phyloP scores from a whole-genome alignment of 2,329 filamentous ascomycete species.

The Colletotrichum melonis region DNA sequence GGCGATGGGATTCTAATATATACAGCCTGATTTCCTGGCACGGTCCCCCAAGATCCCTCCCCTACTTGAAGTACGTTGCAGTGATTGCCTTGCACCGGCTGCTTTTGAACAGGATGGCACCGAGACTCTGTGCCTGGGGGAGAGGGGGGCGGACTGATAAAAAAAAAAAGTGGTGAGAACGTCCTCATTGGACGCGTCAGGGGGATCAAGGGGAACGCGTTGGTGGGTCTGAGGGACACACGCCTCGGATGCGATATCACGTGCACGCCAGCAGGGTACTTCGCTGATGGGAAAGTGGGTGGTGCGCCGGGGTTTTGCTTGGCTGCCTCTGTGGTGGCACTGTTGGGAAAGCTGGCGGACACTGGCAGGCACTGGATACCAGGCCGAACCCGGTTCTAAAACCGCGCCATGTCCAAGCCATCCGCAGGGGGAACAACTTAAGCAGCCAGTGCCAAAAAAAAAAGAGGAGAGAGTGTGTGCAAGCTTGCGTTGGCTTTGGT shows the following conservation, averaged over 20 bases:
- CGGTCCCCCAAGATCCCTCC: constrained; percentile 15
- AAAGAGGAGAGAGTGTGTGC: background rate
- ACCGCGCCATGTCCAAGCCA: constrained; percentile 18
- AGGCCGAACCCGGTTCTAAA: constrained; percentile 7
- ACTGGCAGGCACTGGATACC: constrained; percentile 23
- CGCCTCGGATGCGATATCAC: constrained; percentile 22
- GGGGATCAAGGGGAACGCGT: background rate
- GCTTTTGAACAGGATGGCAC: constrained; percentile 15
- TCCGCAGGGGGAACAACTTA: constrained; percentile 23
- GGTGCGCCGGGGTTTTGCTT: background rate
- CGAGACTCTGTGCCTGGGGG: constrained; percentile 5
- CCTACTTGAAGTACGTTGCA: constrained; percentile 1
- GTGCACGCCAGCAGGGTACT: background rate
- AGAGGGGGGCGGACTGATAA: background rate
- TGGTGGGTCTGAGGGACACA: background rate
- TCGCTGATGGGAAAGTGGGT: background rate
- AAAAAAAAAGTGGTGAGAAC: constrained; percentile 28
- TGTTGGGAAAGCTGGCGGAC: background rate
- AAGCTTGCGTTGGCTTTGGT: background rate
- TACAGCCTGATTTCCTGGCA: constrained; percentile 31
- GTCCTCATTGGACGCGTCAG: constrained; percentile 32
- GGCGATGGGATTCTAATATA: constrained; percentile 32
- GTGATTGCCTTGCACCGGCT: constrained; percentile 26
- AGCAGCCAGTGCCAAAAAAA: constrained; percentile 8
- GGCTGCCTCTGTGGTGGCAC: constrained; percentile 18